phyloP scores from a whole-genome alignment of 2,329 filamentous ascomycete species.

The Diaporthe sp. region DNA sequence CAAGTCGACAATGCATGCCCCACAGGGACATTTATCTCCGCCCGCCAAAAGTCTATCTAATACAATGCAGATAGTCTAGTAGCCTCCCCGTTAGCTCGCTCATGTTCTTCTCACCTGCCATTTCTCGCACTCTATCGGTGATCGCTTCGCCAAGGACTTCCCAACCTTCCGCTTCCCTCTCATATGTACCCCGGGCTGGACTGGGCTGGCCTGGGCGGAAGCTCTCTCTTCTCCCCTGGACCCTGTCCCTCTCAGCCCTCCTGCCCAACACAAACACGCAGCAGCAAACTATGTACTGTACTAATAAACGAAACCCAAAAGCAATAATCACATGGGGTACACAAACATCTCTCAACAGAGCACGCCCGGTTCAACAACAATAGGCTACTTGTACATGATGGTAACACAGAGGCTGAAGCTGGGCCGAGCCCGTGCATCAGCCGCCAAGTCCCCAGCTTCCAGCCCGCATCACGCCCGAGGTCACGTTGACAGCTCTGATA shows the following conservation, averaged over 20 bases:
- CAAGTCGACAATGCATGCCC: slow-evolving; percentile 22
- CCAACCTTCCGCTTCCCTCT: slow-evolving; percentile 17
- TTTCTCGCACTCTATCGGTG: slow-evolving; percentile 1
- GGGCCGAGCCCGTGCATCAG: slow-evolving; percentile 11
- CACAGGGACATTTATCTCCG: slow-evolving; percentile 22
- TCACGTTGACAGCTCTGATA: slow-evolving; percentile 25
- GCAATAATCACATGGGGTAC: not conserved
- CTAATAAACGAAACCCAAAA: not conserved
- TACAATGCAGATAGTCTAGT: slow-evolving; percentile 1
- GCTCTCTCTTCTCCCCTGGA: not conserved
- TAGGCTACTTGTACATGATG: not conserved
- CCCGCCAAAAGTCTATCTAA: slow-evolving; percentile 7
- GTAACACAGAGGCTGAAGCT: slow-evolving; percentile 17
- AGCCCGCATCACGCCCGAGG: slow-evolving; percentile 25
- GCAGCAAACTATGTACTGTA: not conserved
- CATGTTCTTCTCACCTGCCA: slow-evolving; percentile 21
- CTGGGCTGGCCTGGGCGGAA: not conserved
- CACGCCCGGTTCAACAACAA: not conserved
- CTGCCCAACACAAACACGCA: not conserved
- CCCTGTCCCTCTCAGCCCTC: not conserved
- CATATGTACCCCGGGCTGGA: not conserved
- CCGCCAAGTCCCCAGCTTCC: slow-evolving; percentile 21
- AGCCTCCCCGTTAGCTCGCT: slow-evolving; percentile 8
- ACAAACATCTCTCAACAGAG: not conserved
- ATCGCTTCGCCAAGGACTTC: slow-evolving; percentile 11